Conservation (phyloP, 768 basidiomycete genomes). For the Rhizopogon vinicolor region DNA sequence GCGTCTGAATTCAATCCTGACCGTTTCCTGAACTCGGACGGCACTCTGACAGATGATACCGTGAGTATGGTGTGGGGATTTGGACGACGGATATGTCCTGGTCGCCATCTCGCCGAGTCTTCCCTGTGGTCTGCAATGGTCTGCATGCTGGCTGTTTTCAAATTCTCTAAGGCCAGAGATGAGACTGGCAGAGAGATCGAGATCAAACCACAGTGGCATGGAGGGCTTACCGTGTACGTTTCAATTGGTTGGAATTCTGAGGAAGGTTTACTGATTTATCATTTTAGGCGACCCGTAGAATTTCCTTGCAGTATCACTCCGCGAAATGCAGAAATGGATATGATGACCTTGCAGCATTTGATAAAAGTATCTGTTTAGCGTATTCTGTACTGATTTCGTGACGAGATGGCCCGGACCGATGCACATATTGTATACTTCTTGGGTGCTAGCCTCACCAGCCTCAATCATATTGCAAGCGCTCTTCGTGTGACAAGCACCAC, state of each 20-base stretch:
- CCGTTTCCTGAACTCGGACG: no score
- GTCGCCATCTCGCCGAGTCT: no score
- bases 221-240: not conserved
- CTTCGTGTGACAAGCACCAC: no score
- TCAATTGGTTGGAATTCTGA: constrained; percentile 5
- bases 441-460: no score
- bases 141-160: constrained; percentile 5
- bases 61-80: no score
- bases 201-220: not conserved
- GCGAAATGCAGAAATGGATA: not conserved
- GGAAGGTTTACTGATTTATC: not conserved
- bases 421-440: no score
- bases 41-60: no score
- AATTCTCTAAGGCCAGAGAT: constrained; percentile 3
- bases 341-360: not conserved
- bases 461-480: no score
- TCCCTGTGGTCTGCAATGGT: no score
- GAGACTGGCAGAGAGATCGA: constrained; percentile 5
- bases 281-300: constrained; percentile 5
- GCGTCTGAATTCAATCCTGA: no score
- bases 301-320: constrained; percentile 12
- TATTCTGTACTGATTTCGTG: not conserved
- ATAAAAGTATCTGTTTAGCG: not conserved
- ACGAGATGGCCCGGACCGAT: no score
- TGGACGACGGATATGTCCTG: no score